Evolutionary conservation across 2,329 filamentous ascomycete genomes (phyloP).

Genomic region (Beauveria sp.): DNA sequence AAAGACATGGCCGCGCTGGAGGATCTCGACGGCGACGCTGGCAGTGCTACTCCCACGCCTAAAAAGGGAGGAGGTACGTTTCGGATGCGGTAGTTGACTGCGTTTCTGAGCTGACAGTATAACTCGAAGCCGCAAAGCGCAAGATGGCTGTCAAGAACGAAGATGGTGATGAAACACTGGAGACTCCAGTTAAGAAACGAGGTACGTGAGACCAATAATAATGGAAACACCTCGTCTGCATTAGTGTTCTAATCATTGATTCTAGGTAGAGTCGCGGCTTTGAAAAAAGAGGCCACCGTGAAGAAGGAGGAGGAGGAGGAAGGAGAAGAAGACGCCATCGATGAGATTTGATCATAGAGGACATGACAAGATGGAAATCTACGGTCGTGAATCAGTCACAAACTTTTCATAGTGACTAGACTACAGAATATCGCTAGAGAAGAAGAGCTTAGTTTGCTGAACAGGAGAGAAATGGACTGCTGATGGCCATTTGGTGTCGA

Average conservation of each 20-base stretch:
- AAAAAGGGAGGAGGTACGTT: slow-evolving; percentile 16
- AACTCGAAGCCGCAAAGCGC: slow-evolving; percentile 11
- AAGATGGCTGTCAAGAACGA: slow-evolving; percentile 15
- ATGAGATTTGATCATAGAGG: background rate
- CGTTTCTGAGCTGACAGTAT: background rate
- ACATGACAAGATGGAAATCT: background rate
- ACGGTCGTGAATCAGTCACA: no score
- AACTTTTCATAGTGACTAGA: background rate
- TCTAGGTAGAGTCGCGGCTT: background rate
- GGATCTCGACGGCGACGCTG: slow-evolving; percentile 12
- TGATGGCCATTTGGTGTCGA: background rate
- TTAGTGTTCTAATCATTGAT: background rate
- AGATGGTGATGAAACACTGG: background rate
- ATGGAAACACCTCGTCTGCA: no score
- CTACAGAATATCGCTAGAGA: background rate
- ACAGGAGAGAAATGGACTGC: background rate
- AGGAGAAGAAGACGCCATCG: background rate
- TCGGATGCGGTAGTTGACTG: background rate
- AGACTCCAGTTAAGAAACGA: slow-evolving; percentile 7
- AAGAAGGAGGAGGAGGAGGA: background rate
- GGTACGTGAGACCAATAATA: background rate
- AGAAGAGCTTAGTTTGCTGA: background rate
- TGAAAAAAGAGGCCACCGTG: background rate
- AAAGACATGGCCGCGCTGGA: slow-evolving; percentile 30
- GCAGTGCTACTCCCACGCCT: background rate